phyloP scores from a whole-genome alignment of 176 grass and related monocot genomes.

The Melocanna baccifera region DNA sequence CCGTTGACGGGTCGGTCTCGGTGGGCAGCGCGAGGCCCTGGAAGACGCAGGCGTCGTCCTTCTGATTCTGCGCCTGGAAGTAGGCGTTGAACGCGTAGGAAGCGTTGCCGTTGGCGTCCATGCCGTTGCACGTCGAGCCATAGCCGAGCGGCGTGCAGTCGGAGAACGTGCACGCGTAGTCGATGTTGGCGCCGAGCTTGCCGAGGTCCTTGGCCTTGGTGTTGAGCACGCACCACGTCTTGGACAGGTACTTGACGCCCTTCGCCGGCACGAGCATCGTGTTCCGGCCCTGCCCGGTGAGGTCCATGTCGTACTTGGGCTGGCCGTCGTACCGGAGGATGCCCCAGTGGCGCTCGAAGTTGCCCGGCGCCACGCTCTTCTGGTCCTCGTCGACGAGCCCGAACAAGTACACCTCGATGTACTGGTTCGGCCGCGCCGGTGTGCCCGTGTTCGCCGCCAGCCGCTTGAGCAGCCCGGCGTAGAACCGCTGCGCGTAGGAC shows the following conservation, averaged over 20 bases:
- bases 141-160: constrained; percentile 62
- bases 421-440: constrained; percentile 52
- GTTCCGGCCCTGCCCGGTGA: constrained; percentile 52
- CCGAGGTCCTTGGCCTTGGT: constrained; percentile 36
- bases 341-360: constrained; percentile 91
- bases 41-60: constrained; percentile 39
- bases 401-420: constrained; percentile 68
- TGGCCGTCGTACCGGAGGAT: constrained; percentile 71
- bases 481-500: constrained; percentile 64
- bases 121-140: constrained; percentile 48
- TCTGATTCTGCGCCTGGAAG: constrained; percentile 60
- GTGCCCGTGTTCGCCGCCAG: constrained; percentile 64
- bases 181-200: constrained; percentile 52
- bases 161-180: constrained; percentile 58
- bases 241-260: constrained; percentile 38
- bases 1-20: constrained; percentile 41
- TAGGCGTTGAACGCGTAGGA: constrained; percentile 67
- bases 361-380: constrained; percentile 77
- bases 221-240: constrained; percentile 58
- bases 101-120: constrained; percentile 58
- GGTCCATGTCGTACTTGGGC: constrained; percentile 74
- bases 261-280: constrained; percentile 40
- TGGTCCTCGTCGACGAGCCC: constrained; percentile 72
- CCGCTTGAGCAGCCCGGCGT: constrained; percentile 51
- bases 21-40: constrained; percentile 43